Base-by-base conservation (phyloP, 2,329 filamentous ascomycete species). In the Fusarium lyarnte region DNA sequence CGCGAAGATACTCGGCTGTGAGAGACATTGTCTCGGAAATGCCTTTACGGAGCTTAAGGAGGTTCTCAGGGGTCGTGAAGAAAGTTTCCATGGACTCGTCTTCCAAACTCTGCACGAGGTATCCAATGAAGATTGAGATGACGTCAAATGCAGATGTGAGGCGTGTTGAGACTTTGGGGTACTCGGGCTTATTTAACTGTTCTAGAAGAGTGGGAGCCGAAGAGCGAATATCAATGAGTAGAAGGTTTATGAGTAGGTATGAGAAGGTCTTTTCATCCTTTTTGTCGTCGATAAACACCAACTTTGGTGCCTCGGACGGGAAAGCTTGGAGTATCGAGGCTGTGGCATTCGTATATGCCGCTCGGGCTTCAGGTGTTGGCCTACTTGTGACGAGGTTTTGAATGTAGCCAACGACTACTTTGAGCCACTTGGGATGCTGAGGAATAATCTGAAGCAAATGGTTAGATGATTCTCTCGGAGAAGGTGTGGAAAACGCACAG, bases 221-320 rank as follows among this genome's bases (percentile, higher is more conserved):
- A 17, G 90, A 87, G 43, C 89, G 87, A 31, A 93, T 84, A 76
- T 93, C 91, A 63, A 92, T 88, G 38, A 92, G 85, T 11, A 92
- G 77, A n/a, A 92, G 85, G 72, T 88, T 91, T 60, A 92, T 79
- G 63, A 93, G 85, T 8, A 92, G 82, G 74, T 90, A 92, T 2
- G 88, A 86, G 68, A 89, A 88, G 0, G 89, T 86, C 67, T 88
- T 90, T 38, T 85, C 82, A 4, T 81, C 77, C 31, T 79, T 78
- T 23, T 76, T 78, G 8, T 82, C 77, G 59, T 86, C 82, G 12
- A 82, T 81, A 80, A 92, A 92, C 5, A 93, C 81, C 6, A 89
- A 78, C 13, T 77, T 75, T 0, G 87, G 81, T 4, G 84, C 84
- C 8, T 81, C 78, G 2, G 77, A 72, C 4, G 87, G 88, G 70